Conservation (phyloP, 2,329 filamentous ascomycete genomes). For the Onygena corvina region DNA sequence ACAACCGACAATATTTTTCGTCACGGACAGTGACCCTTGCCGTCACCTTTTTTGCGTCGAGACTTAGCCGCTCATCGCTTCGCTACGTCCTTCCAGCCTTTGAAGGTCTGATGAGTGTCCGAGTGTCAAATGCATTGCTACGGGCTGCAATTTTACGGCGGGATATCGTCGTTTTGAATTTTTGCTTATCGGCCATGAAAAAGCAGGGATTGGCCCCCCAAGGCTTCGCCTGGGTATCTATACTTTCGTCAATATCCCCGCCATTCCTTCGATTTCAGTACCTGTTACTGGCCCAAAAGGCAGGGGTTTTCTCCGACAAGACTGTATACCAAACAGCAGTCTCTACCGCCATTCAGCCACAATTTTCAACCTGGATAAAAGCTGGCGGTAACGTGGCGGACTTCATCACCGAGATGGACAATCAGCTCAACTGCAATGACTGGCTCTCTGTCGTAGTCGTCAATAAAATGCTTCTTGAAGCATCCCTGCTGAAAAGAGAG, state of each 20-base stretch:
- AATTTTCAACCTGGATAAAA: conserved; percentile 25
- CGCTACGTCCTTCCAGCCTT: conserved; percentile 26
- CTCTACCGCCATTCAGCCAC: conserved; percentile 23
- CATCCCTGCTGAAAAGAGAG: conserved; percentile 20
- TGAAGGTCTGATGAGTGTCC: conserved; percentile 27
- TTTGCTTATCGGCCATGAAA: conserved; percentile 31
- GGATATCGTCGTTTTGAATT: conserved; percentile 30
- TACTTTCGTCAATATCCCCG: conserved; percentile 18
- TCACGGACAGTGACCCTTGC: conserved; percentile 33
- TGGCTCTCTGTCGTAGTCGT: conserved; percentile 30
- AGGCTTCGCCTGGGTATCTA: conserved; percentile 34
- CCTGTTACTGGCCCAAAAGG: background rate
- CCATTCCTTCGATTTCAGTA: conserved; percentile 1
- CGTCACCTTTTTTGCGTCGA: conserved; percentile 28
- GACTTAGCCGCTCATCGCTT: conserved; percentile 23
- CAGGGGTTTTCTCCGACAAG: background rate
- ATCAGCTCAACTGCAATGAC: conserved; percentile 22
- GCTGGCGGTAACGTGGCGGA: conserved; percentile 24
- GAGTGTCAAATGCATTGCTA: conserved; percentile 38
- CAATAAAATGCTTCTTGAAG: conserved; percentile 30
- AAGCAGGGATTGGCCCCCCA: conserved; percentile 29
- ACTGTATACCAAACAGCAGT: conserved; percentile 8
- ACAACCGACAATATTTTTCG: conserved; percentile 25
- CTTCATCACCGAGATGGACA: conserved; percentile 31
- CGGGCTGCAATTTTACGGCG: conserved; percentile 26